Evolutionary conservation across 1,139 yeast genomes (phyloP), one percentile per base, ranked within the genome.

Genomic region (Scheffersomyces illinoinensis): DNA sequence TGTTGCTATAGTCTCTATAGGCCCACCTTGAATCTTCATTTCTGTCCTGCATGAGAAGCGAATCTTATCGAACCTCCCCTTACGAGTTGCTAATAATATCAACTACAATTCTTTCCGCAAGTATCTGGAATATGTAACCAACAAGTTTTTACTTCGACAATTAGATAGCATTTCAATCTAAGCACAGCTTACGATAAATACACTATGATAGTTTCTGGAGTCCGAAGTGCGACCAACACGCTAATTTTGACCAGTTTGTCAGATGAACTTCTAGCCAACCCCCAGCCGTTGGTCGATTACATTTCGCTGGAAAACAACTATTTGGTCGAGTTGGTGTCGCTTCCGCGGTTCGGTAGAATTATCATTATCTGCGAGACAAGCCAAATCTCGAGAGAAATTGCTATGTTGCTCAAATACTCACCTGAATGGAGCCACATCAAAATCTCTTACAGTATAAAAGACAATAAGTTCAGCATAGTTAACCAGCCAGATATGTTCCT

Each of bases 181-280:
- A 24, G 33, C 33, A 7, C 43, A 33, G 12, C 14, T 10, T 33
- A 33, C 43, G 12, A 33, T 33, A 7, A 33, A 33, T 14, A 33
- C 17, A 10, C 43, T 17, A 54, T 50, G 43, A 19, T 21, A 43
- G 23, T 14, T 3, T 54, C 50, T 14, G 26, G 53, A 43, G 51
- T 49, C 21, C 23, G 24, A 17, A 49, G 49, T 46, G 78, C 82
- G 5, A 77, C 83, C 18, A 81, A 81, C 61, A 76, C 84, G 2
- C 68, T 81, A 49, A 79, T 81, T 18, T 57, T 80, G 24, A 79
- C 83, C n/a, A 67, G 74, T 20, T 67, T 77, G 5, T 53, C 66
- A 0, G 66, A 61, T 4, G 64, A 60, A 5, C 52, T 70, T 14
- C 62, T 77, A 23, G 53, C 59, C 17, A 70, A 77, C 54, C 81